These are phyloP conservation scores for Centaurea solstitialis DNA, from an alignment of 129 eudicot species.

Conservation along the genomic window DNA sequence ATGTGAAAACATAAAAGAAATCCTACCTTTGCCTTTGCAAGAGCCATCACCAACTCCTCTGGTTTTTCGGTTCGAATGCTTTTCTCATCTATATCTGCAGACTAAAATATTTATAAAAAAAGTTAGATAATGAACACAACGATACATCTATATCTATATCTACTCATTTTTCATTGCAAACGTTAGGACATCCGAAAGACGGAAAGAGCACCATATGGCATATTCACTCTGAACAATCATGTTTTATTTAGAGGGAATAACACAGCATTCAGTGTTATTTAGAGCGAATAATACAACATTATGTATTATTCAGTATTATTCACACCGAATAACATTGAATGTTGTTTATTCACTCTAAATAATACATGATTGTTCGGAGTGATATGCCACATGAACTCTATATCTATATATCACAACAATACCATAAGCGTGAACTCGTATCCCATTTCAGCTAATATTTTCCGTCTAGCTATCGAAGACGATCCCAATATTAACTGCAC, in stretches of 20 bases:
- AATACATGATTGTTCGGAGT: too few species aligned
- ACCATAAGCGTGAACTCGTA: constrained; percentile 76
- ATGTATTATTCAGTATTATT: too few species aligned
- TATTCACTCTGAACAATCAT: too few species aligned
- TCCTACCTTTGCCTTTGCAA: constrained; percentile 85
- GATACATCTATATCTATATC: neutral
- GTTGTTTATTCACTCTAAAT: too few species aligned
- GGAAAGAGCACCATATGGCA: too few species aligned
- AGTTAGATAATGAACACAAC: neutral
- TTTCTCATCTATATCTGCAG: constrained; percentile 96
- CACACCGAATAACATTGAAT: too few species aligned
- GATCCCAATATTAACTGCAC: constrained; percentile 84
- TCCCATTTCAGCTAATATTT: constrained; percentile 78
- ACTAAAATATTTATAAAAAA: constrained; percentile 32
- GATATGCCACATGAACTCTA: too few species aligned
- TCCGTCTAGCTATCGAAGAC: constrained; percentile 64
- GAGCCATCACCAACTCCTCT: constrained; percentile 85
- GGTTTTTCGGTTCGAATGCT: constrained; percentile 77
- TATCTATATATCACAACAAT: constrained; percentile 8
- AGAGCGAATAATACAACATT: too few species aligned
- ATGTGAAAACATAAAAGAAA: neutral
- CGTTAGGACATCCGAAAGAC: too few species aligned
- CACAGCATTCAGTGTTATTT: too few species aligned
- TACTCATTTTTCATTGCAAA: too few species aligned
- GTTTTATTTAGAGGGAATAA: too few species aligned